Evolutionary conservation across 257 asterid genomes (phyloP).

Genomic region (Apocynum venetum): DNA sequence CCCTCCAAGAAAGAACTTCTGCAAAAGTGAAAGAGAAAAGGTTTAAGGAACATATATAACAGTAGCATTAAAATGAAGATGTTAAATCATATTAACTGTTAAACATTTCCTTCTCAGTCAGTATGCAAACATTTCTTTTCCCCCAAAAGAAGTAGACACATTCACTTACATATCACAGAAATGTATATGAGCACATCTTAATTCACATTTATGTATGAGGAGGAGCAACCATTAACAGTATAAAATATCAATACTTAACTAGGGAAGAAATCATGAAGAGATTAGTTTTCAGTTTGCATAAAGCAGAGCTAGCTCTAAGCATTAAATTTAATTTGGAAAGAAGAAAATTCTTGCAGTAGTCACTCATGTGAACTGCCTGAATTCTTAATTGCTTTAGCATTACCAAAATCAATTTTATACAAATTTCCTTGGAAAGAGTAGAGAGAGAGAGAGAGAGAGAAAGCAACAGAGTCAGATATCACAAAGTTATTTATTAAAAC

Average conservation of each 20-base stretch:
- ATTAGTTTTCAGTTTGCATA: neutral
- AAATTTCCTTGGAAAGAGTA: neutral
- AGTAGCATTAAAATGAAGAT: neutral
- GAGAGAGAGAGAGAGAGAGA: neutral
- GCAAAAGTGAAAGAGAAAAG: constrained; percentile 32
- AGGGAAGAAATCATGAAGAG: neutral
- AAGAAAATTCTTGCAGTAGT: neutral
- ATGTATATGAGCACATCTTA: neutral
- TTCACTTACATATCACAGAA: neutral
- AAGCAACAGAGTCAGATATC: neutral
- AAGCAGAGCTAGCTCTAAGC: neutral
- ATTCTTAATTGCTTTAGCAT: neutral
- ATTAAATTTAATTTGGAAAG: neutral
- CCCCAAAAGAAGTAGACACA: neutral
- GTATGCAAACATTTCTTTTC: neutral
- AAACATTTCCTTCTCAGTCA: neutral
- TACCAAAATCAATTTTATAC: neutral
- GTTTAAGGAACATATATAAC: neutral
- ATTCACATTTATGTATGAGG: too few relatives aligned
- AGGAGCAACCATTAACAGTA: neutral
- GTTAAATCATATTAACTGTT: neutral
- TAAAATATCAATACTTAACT: neutral
- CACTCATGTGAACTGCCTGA: neutral
- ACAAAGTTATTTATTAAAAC: neutral
- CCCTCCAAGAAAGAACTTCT: constrained; percentile 88